phyloP scores from a whole-genome alignment of 768 basidiomycete genomes.

The Phaffia tasmanica region DNA sequence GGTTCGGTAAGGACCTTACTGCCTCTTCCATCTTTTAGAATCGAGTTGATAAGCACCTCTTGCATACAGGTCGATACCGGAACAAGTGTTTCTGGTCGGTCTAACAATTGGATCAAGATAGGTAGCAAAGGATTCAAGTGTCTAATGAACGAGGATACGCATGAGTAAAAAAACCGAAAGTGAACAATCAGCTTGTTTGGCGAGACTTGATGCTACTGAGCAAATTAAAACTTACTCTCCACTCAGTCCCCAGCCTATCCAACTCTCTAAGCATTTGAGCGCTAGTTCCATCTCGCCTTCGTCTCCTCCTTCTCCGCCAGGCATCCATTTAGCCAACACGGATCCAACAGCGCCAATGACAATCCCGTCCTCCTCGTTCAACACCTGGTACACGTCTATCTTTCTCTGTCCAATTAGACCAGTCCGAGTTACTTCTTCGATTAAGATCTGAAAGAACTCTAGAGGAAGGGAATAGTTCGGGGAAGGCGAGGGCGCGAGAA shows the following conservation, averaged over 20 bases:
- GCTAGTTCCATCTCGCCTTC: slow-evolving; percentile 54
- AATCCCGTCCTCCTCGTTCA: slow-evolving; percentile 12
- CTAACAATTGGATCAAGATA: slow-evolving; percentile 52
- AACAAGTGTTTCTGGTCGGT: slow-evolving; percentile 45
- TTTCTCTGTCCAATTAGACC: slow-evolving; percentile 11
- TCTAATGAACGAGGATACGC: slow-evolving; percentile 46
- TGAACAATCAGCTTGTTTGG: background rate
- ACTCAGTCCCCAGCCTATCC: slow-evolving; percentile 58
- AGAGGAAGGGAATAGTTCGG: slow-evolving; percentile 2
- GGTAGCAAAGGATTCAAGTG: slow-evolving; percentile 45
- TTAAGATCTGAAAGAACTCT: slow-evolving; percentile 16
- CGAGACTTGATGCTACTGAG: background rate
- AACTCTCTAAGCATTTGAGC: slow-evolving; percentile 68
- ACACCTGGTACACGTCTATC: slow-evolving; percentile 11
- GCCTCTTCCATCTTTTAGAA: slow-evolving; percentile 59
- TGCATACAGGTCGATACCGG: slow-evolving; percentile 60
- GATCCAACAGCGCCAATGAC: slow-evolving; percentile 8
- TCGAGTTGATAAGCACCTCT: slow-evolving; percentile 65
- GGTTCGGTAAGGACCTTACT: slow-evolving; percentile 69
- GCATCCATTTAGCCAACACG: background rate
- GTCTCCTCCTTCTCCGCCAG: slow-evolving; percentile 29
- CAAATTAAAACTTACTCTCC: slow-evolving; percentile 47
- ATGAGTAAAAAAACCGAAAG: slow-evolving; percentile 30
- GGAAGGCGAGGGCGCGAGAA: slow-evolving; percentile 51
- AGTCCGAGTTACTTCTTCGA: slow-evolving; percentile 50